These are phyloP conservation scores for Talaromyces sp. DNA, from an alignment of 2,329 filamentous ascomycete genomes.

Conservation along the genomic window DNA sequence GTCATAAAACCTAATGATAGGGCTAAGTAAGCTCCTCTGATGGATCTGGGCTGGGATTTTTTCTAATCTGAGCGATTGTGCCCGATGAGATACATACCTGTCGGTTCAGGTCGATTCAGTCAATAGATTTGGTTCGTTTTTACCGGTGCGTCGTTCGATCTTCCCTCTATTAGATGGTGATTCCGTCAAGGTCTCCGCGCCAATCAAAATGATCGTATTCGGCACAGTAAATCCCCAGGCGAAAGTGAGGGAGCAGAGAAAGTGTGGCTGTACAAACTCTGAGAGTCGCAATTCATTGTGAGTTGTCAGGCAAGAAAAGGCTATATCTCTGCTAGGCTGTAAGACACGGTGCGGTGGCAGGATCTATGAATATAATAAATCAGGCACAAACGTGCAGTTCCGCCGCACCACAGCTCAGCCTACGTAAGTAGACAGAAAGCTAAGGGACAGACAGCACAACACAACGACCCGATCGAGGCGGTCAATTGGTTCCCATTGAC, in stretches of 20 bases:
- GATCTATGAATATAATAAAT: slow-evolving; percentile 21
- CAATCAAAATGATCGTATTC: slow-evolving; percentile 24
- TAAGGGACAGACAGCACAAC: slow-evolving; percentile 11
- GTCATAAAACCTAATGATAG: slow-evolving; percentile 19
- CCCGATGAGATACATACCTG: slow-evolving; percentile 17
- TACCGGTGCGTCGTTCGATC: neutral
- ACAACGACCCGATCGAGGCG: slow-evolving; percentile 12
- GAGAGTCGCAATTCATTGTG: slow-evolving; percentile 34
- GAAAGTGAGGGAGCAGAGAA: slow-evolving; percentile 21
- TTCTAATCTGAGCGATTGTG: slow-evolving; percentile 12
- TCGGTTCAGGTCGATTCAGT: slow-evolving; percentile 10
- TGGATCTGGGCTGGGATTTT: neutral
- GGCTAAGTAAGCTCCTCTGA: slow-evolving; percentile 7
- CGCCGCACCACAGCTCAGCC: slow-evolving; percentile 9
- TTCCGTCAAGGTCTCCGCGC: slow-evolving; percentile 19
- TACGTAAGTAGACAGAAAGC: slow-evolving; percentile 13
- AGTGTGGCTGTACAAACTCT: slow-evolving; percentile 25
- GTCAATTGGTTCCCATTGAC: slow-evolving; percentile 18
- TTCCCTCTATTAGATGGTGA: neutral
- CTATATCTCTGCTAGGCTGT: slow-evolving; percentile 20
- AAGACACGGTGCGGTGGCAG: slow-evolving; percentile 22
- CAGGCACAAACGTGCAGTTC: slow-evolving; percentile 15
- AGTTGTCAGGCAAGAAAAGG: slow-evolving; percentile 24
- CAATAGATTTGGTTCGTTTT: slow-evolving; percentile 4
- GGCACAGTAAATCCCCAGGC: slow-evolving; percentile 20